phyloP scores from a whole-genome alignment of 805 yeast species.

The Saccharomyces paradoxus region DNA sequence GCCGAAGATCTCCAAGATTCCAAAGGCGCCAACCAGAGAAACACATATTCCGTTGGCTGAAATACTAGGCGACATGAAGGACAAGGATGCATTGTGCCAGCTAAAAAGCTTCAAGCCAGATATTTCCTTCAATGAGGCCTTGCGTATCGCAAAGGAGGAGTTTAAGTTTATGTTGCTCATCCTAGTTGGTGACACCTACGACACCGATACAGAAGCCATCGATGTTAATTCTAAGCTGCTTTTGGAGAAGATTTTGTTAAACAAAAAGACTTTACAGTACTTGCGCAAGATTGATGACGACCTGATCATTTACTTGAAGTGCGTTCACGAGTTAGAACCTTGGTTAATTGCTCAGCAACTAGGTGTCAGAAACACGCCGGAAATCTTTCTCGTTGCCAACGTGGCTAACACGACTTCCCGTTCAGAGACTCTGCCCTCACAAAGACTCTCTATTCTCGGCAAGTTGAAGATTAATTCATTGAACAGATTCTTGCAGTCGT shows the following conservation, averaged over 20 bases:
- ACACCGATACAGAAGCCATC: background rate
- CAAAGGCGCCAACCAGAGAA: constrained; percentile 12
- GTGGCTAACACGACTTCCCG: constrained; percentile 41
- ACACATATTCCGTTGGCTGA: background rate
- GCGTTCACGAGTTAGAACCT: constrained; percentile 55
- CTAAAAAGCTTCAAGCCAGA: constrained; percentile 1
- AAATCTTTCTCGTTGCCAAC: constrained; percentile 43
- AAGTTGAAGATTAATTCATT: constrained; percentile 25
- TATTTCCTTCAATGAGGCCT: constrained; percentile 37
- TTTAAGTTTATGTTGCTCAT: constrained; percentile 48
- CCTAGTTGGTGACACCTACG: constrained; percentile 36
- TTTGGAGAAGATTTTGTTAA: constrained; percentile 39
- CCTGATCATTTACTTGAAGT: constrained; percentile 55
- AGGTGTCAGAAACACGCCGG: constrained; percentile 48
- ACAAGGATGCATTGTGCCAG: background rate
- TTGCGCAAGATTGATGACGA: constrained; percentile 34
- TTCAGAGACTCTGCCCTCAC: constrained; percentile 21
- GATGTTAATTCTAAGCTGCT: constrained; percentile 33
- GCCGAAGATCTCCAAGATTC: constrained; percentile 12
- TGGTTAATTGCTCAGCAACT: constrained; percentile 55
- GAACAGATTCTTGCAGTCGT: constrained; percentile 31
- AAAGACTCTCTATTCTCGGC: constrained; percentile 30
- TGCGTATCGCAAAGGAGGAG: constrained; percentile 32
- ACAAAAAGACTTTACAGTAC: constrained; percentile 35
- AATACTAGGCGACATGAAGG: constrained; percentile 1